phyloP scores from a whole-genome alignment of 2,329 filamentous ascomycete species.

The Stagonosporopsis vannaccii region DNA sequence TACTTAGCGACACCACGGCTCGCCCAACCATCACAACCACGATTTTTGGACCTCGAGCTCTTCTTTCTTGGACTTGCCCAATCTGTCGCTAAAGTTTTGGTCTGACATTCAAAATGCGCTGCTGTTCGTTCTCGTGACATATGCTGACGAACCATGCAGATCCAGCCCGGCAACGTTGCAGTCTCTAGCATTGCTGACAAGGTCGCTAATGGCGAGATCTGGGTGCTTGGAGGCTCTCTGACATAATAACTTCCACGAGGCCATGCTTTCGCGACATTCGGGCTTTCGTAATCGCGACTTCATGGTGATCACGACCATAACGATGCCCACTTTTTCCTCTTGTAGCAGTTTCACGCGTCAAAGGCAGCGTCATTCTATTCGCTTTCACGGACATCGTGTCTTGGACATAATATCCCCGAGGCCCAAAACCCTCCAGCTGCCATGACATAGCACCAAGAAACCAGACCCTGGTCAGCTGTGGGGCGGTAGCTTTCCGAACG shows the following conservation, averaged over 20 bases:
- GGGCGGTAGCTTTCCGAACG: slow-evolving; percentile 6
- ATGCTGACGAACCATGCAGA: slow-evolving; percentile 52
- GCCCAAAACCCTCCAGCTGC: neutral
- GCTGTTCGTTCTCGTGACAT: neutral
- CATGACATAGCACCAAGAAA: neutral
- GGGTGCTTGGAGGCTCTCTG: slow-evolving; percentile 72
- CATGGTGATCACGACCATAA: neutral
- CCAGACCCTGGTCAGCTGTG: slow-evolving; percentile 17
- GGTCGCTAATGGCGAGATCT: slow-evolving; percentile 89
- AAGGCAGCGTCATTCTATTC: neutral
- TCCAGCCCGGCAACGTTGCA: slow-evolving; percentile 81
- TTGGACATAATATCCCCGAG: slow-evolving; percentile 3
- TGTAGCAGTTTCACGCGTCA: neutral
- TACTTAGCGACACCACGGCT: slow-evolving; percentile 10
- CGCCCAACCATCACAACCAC: slow-evolving; percentile 1
- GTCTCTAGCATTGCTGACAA: slow-evolving; percentile 76
- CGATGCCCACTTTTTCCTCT: neutral
- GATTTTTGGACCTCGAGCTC: neutral
- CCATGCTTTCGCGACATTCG: neutral
- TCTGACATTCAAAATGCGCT: neutral
- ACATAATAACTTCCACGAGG: neutral
- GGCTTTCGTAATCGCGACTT: neutral
- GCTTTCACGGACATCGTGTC: neutral
- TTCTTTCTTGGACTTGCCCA: neutral
- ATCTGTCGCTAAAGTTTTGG: neutral